Base-by-base conservation (phyloP, 371 early-diverging fungal species). In the Mucor saturninus region DNA sequence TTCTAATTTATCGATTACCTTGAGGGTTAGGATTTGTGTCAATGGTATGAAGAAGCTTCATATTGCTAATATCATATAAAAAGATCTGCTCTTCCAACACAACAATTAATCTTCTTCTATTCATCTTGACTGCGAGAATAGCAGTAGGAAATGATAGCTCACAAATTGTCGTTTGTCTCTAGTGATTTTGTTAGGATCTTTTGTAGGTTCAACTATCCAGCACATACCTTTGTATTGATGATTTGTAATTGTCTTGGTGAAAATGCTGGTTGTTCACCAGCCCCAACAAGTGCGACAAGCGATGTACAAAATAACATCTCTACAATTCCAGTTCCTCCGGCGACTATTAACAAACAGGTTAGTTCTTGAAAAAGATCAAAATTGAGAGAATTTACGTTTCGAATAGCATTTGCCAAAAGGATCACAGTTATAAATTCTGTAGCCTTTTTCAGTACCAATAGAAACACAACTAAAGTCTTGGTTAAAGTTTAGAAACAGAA, bases 261-360 rank as follows among this genome's bases (percentile, higher is more conserved):
- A 57, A 93, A 89, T 14, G 90, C 76, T n/a, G 95, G 94, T 61
- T 91, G 89, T 64, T 94, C 95, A 4, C 96, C 97, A 10, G 95
- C 91, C 4, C 97, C 98, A 11, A 96, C 97, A 26, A 98, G 78
- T 0, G 98, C 98, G 0, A 98, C 95, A n/a, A 98, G 85, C 6
- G 92, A 91, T 1, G 98, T 97, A 63, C 91, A 93, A 67, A 97
- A 98, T 39, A 98, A 82, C 97, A 98, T 97, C 76, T 96, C 97
- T 6, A 94, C 95, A 53, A 96, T 91, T 28, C 95, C 94, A 15
- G 94, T 92, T 7, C 95, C 95, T 38, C 93, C 92, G 61, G 90
- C 91, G 28, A 83, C 91, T 89, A 62, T 54, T 46, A 21, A 21
- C 15, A 46, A 28, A 26, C 21, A 21, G 5, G 46, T 46, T 46